Conservation (phyloP, 345 rosid genomes). For the Ceriops zippeliana region DNA sequence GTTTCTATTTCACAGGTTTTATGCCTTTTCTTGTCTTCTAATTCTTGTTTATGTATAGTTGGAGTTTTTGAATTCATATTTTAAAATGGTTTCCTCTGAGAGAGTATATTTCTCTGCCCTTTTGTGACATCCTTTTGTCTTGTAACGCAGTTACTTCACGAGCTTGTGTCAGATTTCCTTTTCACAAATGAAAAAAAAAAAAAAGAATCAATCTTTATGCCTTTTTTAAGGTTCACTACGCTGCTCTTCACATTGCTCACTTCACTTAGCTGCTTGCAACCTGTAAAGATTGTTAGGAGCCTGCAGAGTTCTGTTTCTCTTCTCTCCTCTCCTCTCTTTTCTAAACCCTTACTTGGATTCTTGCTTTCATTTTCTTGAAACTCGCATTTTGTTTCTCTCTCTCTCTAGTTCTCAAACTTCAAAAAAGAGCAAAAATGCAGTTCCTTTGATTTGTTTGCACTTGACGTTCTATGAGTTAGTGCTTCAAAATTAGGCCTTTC, state of each 20-base stretch:
- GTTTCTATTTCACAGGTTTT: slow-evolving; percentile 7
- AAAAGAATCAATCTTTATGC: slow-evolving; percentile 18
- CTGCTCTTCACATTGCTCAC: slow-evolving; percentile 23
- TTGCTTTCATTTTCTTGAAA: slow-evolving; percentile 27
- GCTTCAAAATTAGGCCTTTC: slow-evolving; percentile 14
- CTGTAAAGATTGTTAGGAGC: slow-evolving; percentile 46
- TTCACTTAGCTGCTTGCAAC: slow-evolving; percentile 55
- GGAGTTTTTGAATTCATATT: slow-evolving; percentile 8
- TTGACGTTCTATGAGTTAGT: slow-evolving; percentile 13
- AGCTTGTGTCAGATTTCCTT: slow-evolving; percentile 71
- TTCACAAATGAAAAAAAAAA: slow-evolving; percentile 22
- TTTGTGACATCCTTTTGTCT: slow-evolving; percentile 76
- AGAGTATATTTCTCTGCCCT: slow-evolving; percentile 5
- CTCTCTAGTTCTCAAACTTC: slow-evolving; percentile 7
- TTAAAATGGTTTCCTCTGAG: neutral
- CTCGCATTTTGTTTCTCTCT: slow-evolving; percentile 13
- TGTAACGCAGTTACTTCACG: slow-evolving; percentile 74
- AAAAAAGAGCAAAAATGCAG: slow-evolving; percentile 8
- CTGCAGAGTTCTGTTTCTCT: slow-evolving; percentile 13
- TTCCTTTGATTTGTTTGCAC: neutral
- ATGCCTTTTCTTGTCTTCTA: slow-evolving; percentile 16
- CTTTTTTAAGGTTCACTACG: slow-evolving; percentile 17
- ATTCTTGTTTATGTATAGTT: slow-evolving; percentile 22
- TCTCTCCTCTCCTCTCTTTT: neutral
- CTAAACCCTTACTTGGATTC: slow-evolving; percentile 15